These are phyloP conservation scores for Chenopodium formosanum DNA, from an alignment of 148 eudicot species.

Conservation along the genomic window DNA sequence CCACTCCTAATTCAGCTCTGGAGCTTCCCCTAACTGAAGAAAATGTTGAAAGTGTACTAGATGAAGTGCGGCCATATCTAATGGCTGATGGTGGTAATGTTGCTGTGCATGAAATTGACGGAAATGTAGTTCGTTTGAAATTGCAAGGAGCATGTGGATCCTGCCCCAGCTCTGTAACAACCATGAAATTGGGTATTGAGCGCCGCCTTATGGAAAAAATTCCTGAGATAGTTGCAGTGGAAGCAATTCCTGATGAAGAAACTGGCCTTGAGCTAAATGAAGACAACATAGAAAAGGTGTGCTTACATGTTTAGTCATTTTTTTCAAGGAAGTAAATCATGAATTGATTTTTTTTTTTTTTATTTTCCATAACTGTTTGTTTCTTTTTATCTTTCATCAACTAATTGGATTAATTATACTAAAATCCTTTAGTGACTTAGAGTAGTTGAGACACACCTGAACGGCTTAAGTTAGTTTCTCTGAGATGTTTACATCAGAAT, in stretches of 20 bases:
- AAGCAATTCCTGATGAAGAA: slow-evolving; percentile 83
- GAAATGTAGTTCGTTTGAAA: slow-evolving; percentile 71
- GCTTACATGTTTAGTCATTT: not conserved
- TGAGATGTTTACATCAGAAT: not conserved
- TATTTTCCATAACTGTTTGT: not conserved
- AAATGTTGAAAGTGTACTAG: slow-evolving; percentile 79
- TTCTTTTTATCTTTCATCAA: not conserved
- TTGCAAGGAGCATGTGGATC: slow-evolving; percentile 97
- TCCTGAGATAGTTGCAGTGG: slow-evolving; percentile 89
- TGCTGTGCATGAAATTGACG: slow-evolving; percentile 89
- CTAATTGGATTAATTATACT: not conserved
- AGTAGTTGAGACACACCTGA: not conserved
- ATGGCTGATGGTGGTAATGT: slow-evolving; percentile 97
- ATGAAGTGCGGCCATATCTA: slow-evolving; percentile 84
- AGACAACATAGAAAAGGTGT: slow-evolving; percentile 93
- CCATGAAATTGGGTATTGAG: slow-evolving; percentile 96
- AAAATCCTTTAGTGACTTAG: not conserved
- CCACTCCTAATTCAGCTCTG: slow-evolving; percentile 62
- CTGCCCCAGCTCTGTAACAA: slow-evolving; percentile 81
- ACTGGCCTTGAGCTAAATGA: slow-evolving; percentile 92
- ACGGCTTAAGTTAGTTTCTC: not conserved
- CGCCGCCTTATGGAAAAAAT: slow-evolving; percentile 89
- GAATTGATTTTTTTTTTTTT: not conserved
- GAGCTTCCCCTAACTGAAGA: slow-evolving; percentile 83
- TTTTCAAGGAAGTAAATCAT: not conserved